These are phyloP conservation scores for Globisporangium nunn DNA, from an alignment of 352 stramenopile genomes.

Conservation along the genomic window DNA sequence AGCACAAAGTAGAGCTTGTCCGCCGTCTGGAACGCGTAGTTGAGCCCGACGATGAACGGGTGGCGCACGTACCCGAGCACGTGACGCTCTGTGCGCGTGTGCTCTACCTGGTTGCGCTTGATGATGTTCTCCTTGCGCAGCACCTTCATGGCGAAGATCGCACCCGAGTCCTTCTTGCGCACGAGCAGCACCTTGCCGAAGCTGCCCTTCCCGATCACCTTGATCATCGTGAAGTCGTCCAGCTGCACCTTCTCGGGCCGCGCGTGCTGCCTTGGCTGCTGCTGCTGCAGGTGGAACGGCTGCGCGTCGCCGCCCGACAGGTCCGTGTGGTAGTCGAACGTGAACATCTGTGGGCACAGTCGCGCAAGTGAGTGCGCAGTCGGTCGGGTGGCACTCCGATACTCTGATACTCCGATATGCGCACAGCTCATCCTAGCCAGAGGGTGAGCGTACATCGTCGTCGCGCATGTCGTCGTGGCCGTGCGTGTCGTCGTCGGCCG, in stretches of 20 bases:
- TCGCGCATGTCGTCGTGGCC: conserved; percentile 45
- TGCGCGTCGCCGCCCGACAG: conserved; percentile 22
- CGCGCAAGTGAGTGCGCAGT: neutral
- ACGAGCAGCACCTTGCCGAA: conserved; percentile 97
- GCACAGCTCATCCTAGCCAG: too few relatives aligned
- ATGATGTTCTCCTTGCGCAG: conserved; percentile 98
- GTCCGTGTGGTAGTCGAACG: conserved; percentile 68
- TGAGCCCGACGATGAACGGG: conserved; percentile 96
- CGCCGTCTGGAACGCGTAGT: conserved; percentile 95
- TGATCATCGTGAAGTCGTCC: conserved; percentile 94
- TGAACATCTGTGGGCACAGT: conserved; percentile 40
- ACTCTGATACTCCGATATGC: too few relatives aligned
- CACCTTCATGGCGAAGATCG: conserved; percentile 99
- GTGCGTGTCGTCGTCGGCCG: conserved; percentile 48
- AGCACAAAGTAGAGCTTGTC: conserved; percentile 98
- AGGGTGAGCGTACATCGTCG: conserved; percentile 3
- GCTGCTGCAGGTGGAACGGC: conserved; percentile 16
- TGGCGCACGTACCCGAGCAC: conserved; percentile 96
- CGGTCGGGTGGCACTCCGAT: too few relatives aligned
- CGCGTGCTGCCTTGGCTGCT: conserved; percentile 27
- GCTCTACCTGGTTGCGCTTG: conserved; percentile 98
- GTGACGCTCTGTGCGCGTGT: conserved; percentile 97
- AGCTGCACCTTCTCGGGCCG: conserved; percentile 79
- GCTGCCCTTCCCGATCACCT: conserved; percentile 94
- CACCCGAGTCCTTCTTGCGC: conserved; percentile 86